A percentile compares a stretch with the other conserved stretches of the same genome.
phyloP scores from a whole-genome alignment of 2,329 filamentous ascomycete species.

The Ceratocystis eucalypticola region DNA sequence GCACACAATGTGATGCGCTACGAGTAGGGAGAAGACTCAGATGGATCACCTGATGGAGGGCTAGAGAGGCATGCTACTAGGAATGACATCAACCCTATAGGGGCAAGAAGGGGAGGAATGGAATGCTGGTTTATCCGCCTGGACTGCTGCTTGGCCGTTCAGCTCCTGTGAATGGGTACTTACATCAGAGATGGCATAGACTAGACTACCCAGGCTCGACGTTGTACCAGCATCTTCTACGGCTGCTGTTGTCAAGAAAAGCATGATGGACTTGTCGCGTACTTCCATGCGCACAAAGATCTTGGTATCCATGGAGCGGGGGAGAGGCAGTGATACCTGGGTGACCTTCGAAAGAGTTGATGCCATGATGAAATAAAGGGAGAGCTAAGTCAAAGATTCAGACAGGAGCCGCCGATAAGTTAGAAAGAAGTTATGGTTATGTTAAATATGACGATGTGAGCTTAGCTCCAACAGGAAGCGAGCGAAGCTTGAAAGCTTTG shows the following conservation, averaged over 20 bases:
- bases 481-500: background rate
- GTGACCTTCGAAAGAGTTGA: constrained; percentile 10
- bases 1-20: background rate
- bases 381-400: background rate
- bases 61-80: no score
- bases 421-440: background rate
- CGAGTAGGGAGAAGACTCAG: background rate
- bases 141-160: background rate
- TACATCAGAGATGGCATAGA: constrained; percentile 88
- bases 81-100: no score
- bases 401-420: no score
- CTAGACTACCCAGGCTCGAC: constrained; percentile 67
- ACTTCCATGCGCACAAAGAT: constrained; percentile 48
- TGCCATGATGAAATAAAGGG: background rate
- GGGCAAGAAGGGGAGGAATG: no score
- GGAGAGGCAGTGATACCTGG: constrained; percentile 46
- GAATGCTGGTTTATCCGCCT: background rate
- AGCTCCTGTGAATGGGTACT: constrained; percentile 21
- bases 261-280: constrained; percentile 41
- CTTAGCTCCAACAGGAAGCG: background rate
- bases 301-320: constrained; percentile 45
- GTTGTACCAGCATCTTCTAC: constrained; percentile 38
- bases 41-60: background rate
- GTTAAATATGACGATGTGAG: background rate
- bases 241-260: constrained; percentile 48